A percentile compares a stretch with the other conserved stretches of the same genome.
These are phyloP conservation scores for Aspergillus nidulans DNA, from an alignment of 495 filamentous ascomycete species.

Conservation along the genomic window DNA sequence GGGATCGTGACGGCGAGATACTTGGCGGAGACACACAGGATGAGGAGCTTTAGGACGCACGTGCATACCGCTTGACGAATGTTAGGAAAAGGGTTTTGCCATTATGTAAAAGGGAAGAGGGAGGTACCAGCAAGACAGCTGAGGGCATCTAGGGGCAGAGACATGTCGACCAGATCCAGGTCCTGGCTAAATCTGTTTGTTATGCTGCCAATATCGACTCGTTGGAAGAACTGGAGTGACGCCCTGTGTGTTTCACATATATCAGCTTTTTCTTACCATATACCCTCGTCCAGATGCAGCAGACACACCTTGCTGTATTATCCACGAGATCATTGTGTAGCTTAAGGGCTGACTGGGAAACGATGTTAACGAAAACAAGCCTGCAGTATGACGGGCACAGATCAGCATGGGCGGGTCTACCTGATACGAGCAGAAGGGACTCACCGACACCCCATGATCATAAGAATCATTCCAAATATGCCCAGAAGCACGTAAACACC, in stretches of 20 bases:
- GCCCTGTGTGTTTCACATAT: conserved; percentile 20
- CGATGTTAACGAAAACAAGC: not conserved
- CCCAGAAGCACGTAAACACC: not conserved
- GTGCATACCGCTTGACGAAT: not conserved
- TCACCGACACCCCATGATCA: not conserved
- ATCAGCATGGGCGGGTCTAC: too few relatives aligned
- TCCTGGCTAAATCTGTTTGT: conserved; percentile 30
- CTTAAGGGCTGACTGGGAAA: not conserved
- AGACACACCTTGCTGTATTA: not conserved
- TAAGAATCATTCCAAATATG: not conserved
- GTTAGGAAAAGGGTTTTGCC: too few relatives aligned
- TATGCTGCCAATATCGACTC: conserved; percentile 12
- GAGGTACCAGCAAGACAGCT: conserved; percentile 2
- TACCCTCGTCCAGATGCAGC: too few relatives aligned
- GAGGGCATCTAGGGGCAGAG: conserved; percentile 21
- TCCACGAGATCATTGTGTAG: not conserved
- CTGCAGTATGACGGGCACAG: not conserved
- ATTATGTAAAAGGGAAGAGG: too few relatives aligned
- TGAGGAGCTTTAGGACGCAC: not conserved
- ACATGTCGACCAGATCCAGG: conserved; percentile 39
- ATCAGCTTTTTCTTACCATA: too few relatives aligned
- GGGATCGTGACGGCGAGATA: conserved; percentile 22
- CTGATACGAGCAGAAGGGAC: too few relatives aligned
- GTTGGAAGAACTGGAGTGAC: conserved; percentile 23
- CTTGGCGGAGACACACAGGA: conserved; percentile 4